A percentile compares a stretch with the other conserved stretches of the same genome.
phyloP scores from a whole-genome alignment of 768 basidiomycete genomes.

The Suillus clintonianus region DNA sequence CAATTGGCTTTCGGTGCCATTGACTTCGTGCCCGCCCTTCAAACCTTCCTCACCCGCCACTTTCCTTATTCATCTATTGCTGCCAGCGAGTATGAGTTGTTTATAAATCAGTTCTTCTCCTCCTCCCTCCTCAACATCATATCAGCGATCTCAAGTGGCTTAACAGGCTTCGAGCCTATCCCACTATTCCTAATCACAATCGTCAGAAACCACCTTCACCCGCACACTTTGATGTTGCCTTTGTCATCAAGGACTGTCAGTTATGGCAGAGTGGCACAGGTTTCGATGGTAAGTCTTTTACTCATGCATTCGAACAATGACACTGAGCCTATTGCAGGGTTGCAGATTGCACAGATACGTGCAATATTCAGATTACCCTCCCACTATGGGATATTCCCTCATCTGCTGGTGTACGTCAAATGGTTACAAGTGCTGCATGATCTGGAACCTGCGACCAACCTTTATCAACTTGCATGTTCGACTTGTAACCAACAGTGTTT shows the following conservation, averaged over 20 bases:
- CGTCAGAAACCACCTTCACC: not conserved
- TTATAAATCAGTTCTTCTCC: not conserved
- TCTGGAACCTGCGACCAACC: not conserved
- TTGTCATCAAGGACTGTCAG: not conserved
- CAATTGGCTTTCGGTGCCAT: constrained; percentile 4
- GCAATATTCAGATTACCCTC: constrained; percentile 28
- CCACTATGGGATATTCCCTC: constrained; percentile 5
- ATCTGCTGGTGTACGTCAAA: constrained; percentile 28
- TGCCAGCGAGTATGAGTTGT: not conserved
- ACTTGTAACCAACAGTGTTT: constrained; percentile 1
- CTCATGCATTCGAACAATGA: not conserved
- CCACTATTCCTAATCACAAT: not conserved
- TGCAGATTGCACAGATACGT: constrained; percentile 24
- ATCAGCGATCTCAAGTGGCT: not conserved
- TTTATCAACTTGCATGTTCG: constrained; percentile 1
- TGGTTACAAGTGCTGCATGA: constrained; percentile 22
- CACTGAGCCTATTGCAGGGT: constrained; percentile 9
- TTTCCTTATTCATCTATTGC: not conserved
- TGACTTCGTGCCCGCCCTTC: constrained; percentile 9
- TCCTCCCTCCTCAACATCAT: not conserved
- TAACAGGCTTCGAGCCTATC: not conserved
- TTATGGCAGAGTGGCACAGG: not conserved
- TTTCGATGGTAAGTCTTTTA: not conserved
- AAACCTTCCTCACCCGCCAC: not conserved
- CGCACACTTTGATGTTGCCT: not conserved